phyloP scores from a whole-genome alignment of 2,329 filamentous ascomycete genomes.

The Calonectria pteridis region DNA sequence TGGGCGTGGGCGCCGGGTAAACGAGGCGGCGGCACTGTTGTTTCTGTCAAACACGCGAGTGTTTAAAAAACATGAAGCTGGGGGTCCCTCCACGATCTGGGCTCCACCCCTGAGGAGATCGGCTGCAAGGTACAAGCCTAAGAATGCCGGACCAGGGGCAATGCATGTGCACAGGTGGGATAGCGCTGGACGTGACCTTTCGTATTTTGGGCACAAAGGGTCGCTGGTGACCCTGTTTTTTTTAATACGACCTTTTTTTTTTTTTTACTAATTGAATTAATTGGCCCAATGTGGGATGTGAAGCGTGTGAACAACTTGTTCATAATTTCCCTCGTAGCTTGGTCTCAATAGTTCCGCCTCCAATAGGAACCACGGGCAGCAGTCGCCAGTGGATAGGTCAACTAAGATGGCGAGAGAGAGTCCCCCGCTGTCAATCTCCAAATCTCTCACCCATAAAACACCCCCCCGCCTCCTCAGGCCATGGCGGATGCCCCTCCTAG shows the following conservation, averaged over 20 bases:
- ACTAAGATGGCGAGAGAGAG: background rate
- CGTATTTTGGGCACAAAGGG: constrained; percentile 16
- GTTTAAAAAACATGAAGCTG: constrained; percentile 19
- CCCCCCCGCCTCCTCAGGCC: background rate
- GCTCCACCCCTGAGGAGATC: constrained; percentile 9
- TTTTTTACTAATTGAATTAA: background rate
- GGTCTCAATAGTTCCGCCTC: background rate
- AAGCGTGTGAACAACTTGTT: background rate
- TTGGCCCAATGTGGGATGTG: background rate
- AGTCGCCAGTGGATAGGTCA: background rate
- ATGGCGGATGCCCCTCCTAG: background rate
- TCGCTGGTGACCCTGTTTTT: background rate
- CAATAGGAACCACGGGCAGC: background rate
- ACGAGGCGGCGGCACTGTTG: constrained; percentile 11
- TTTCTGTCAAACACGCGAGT: constrained; percentile 23
- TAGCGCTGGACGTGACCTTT: constrained; percentile 13
- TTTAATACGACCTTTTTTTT: background rate
- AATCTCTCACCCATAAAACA: background rate
- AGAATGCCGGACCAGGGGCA: background rate
- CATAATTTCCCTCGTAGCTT: background rate
- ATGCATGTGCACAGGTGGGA: background rate
- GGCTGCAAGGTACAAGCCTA: constrained; percentile 13
- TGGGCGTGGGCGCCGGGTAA: background rate
- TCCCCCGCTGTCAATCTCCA: background rate
- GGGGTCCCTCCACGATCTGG: constrained; percentile 12